Evolutionary conservation across 352 stramenopile genomes (phyloP).

Genomic region (Poterioochromonas sp.): DNA sequence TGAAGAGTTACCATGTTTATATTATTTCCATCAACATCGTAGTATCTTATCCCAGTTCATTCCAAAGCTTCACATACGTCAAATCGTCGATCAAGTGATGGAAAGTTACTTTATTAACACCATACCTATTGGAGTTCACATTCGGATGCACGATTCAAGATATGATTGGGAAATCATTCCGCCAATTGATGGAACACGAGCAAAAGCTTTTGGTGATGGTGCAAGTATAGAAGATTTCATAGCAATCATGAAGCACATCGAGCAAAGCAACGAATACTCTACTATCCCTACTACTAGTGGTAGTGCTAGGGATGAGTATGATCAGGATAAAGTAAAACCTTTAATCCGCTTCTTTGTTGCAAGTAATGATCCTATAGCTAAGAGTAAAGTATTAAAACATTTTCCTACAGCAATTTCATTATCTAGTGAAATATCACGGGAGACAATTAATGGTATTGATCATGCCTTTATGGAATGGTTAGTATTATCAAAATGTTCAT

Average conservation of each 20-base stretch:
- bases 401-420: background rate
- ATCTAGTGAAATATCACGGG: background rate
- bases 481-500: background rate
- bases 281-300: background rate
- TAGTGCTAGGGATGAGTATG: background rate
- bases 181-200: background rate
- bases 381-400: background rate
- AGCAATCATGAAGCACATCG: background rate
- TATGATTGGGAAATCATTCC: background rate
- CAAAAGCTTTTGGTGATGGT: background rate
- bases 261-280: background rate
- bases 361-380: background rate
- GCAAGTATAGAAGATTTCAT: background rate
- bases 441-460: background rate
- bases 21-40: background rate
- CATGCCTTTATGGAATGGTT: constrained; percentile 15
- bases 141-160: background rate
- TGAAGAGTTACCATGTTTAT: background rate
- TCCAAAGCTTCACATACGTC: background rate
- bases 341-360: background rate
- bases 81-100: background rate
- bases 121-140: background rate
- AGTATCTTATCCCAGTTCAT: background rate
- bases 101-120: background rate
- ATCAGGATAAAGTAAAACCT: background rate